Evolutionary conservation across 2,329 filamentous ascomycete genomes (phyloP).

Genomic region (Boeremia exigua): DNA sequence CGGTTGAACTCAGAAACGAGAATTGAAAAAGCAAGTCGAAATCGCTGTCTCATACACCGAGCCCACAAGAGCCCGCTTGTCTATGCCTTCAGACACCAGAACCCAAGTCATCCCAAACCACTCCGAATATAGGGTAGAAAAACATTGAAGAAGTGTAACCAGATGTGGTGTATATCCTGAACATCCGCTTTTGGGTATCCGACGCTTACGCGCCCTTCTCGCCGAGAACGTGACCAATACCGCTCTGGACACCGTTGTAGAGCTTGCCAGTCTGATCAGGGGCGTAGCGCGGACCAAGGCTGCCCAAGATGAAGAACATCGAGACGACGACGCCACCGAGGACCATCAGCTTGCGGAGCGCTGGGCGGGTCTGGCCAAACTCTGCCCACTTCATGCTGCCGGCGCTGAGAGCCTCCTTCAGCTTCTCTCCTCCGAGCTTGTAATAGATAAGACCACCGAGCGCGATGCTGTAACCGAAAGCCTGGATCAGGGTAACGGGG

Average conservation of each 20-base stretch:
- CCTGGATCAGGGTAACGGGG: constrained; percentile 75
- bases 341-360: constrained; percentile 77
- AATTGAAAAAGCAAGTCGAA: constrained; percentile 5
- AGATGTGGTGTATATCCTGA: constrained; percentile 17
- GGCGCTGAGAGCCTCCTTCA: constrained; percentile 79
- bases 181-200: background rate
- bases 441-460: constrained; percentile 82
- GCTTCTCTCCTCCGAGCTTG: constrained; percentile 82
- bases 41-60: constrained; percentile 20
- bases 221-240: constrained; percentile 36
- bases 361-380: constrained; percentile 78
- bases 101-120: constrained; percentile 19
- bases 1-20: constrained; percentile 26
- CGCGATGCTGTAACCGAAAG: constrained; percentile 83
- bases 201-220: constrained; percentile 30
- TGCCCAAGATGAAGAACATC: constrained; percentile 72
- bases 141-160: constrained; percentile 35
- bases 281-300: constrained; percentile 49
- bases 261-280: constrained; percentile 46
- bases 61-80: constrained; percentile 36
- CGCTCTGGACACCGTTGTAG: constrained; percentile 43
- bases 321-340: constrained; percentile 67
- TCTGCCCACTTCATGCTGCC: constrained; percentile 82
- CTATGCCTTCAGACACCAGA: constrained; percentile 43
- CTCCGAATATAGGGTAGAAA: constrained; percentile 34